Evolutionary conservation across 495 filamentous ascomycete species (phyloP), one percentile per base, ranked within the genome.

Genomic region (Aspergillus saccharolyticus): DNA sequence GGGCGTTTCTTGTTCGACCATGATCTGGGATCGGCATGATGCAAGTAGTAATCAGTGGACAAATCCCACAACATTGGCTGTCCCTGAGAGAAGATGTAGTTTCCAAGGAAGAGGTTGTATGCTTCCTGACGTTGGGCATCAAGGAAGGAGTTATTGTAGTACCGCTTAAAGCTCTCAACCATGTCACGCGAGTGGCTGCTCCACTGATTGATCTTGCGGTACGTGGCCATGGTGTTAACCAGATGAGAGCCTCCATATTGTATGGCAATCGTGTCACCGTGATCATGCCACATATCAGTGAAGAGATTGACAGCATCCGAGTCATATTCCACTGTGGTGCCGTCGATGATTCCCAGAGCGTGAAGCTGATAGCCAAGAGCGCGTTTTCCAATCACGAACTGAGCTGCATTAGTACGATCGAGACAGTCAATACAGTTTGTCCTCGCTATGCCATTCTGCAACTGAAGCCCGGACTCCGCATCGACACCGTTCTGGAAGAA

Each of bases 341-440:
- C 82, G 44, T 83, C 83, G 49, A 97, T 88, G 22, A 97, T 85
- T 12, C 94, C 94, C 5, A 98, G 80, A 7, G 95, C 93, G 71
- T 96, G 89, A 12, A 98, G 81, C 70, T 98, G 94, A 65, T 96
- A 81, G 3, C 91, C 93, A 4, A 98, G 81, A 0, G 94, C 95
- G 44, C 90, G 76, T 73, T 98, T 98, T n/a, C 91, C 94, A 61
- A 98, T 91, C 21, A 98, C 94, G 65, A 97, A 98, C 66, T 98
- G 94, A 1, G 91, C 91, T 17, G 94, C 94, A 70, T 98, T 98
- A 4, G 94, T 98, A 44, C 94, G 83, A 68, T 98, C 94, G 15
- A 98, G 78, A 61, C 94, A 98, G 65, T 98, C 94, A 59, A 97
- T 97, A 67, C 94, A 98, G 65, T 98, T 98, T 0, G 95, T 97